phyloP scores from a whole-genome alignment of 805 yeast species.

The Sungouiozyma intestinalis region DNA sequence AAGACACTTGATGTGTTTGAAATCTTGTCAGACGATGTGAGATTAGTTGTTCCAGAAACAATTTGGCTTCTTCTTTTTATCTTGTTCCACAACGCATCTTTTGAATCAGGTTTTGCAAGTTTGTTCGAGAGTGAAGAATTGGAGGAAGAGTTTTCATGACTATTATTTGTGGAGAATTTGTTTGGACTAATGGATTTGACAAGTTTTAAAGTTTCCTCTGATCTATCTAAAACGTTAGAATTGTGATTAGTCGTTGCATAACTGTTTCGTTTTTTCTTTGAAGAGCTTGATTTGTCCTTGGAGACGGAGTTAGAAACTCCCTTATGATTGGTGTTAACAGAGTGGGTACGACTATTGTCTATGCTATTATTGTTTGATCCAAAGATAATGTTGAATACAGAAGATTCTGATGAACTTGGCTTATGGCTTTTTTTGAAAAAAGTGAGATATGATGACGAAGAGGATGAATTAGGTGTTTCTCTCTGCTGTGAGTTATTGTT shows the following conservation, averaged over 20 bases:
- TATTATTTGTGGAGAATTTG: not conserved
- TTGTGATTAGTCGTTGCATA: not conserved
- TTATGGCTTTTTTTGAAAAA: conserved; percentile 57
- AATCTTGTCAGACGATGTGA: conserved; percentile 5
- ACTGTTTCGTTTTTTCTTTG: not conserved
- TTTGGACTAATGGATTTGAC: not conserved
- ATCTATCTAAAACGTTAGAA: not conserved
- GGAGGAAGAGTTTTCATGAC: not conserved
- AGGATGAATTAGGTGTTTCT: conserved; percentile 15
- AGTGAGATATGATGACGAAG: conserved; percentile 29
- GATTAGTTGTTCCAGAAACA: conserved; percentile 1
- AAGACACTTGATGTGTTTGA: conserved; percentile 5
- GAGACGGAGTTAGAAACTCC: not conserved
- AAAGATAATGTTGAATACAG: conserved; percentile 31
- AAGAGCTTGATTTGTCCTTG: not conserved
- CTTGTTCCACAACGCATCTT: conserved; percentile 22
- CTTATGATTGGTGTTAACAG: not conserved
- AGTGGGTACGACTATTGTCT: conserved; percentile 4
- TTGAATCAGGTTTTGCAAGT: conserved; percentile 17
- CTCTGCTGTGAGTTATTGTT: conserved; percentile 12
- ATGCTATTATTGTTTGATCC: conserved; percentile 17
- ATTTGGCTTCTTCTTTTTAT: conserved; percentile 21
- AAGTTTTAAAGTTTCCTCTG: not conserved
- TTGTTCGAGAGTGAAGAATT: not conserved
- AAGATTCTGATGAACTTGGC: conserved; percentile 50